Evolutionary conservation across 2,329 filamentous ascomycete genomes (phyloP).

Genomic region (Paraphaeosphaeria sporulosa): DNA sequence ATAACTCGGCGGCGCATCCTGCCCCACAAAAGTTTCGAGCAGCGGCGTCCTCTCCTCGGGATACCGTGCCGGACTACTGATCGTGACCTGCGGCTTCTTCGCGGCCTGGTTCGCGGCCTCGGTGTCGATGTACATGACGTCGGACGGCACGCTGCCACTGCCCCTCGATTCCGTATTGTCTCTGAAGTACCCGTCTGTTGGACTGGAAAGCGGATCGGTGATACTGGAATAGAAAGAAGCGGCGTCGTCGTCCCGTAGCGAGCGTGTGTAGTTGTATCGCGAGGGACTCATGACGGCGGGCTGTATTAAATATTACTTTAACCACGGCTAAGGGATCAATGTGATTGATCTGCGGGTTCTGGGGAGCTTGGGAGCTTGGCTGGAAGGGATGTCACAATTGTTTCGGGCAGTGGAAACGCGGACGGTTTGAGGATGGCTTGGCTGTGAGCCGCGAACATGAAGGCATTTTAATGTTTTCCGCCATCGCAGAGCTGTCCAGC

Average conservation of each 20-base stretch:
- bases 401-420: constrained; percentile 20
- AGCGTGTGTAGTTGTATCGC: not conserved
- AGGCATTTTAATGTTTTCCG: not conserved
- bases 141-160: constrained; percentile 3
- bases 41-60: constrained; percentile 32
- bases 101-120: constrained; percentile 37
- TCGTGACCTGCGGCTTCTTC: constrained; percentile 27
- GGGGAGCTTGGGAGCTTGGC: constrained; percentile 6
- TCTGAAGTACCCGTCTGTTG: constrained; percentile 15
- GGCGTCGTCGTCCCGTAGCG: constrained; percentile 4
- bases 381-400: constrained; percentile 18
- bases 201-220: constrained; percentile 13
- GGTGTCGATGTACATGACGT: constrained; percentile 44
- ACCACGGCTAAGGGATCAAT: not conserved
- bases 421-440: constrained; percentile 19
- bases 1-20: constrained; percentile 38
- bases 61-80: constrained; percentile 23
- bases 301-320: not conserved
- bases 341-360: constrained; percentile 15
- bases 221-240: constrained; percentile 10
- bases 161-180: not conserved
- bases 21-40: constrained; percentile 34
- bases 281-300: constrained; percentile 11
- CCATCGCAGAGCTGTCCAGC: not conserved
- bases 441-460: not conserved